phyloP scores from a whole-genome alignment of 768 basidiomycete genomes.

The Naganishia vishniacii region DNA sequence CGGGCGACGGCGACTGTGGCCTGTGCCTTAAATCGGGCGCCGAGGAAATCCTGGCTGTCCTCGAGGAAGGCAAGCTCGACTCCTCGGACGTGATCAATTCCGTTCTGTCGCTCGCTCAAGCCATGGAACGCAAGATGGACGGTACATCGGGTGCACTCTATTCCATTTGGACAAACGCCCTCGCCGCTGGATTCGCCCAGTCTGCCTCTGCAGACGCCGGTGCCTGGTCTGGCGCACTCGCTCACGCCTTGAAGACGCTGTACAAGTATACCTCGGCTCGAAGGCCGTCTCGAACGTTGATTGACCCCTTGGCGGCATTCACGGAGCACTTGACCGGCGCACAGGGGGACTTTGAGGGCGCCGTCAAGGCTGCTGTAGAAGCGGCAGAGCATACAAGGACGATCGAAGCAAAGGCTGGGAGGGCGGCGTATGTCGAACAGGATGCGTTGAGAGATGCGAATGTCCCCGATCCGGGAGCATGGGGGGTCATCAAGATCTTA shows the following conservation, averaged over 20 bases:
- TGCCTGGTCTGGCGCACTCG: constrained; percentile 61
- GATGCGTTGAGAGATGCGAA: constrained; percentile 56
- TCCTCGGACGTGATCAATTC: constrained; percentile 61
- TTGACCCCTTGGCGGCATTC: constrained; percentile 85
- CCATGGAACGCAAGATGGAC: constrained; percentile 79
- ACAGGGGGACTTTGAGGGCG: constrained; percentile 51
- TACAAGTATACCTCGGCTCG: constrained; percentile 55
- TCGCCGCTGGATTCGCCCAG: constrained; percentile 70
- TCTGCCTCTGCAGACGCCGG: constrained; percentile 47
- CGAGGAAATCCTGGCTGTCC: constrained; percentile 56
- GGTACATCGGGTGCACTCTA: constrained; percentile 87
- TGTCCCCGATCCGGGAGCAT: constrained; percentile 83
- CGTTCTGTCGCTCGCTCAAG: constrained; percentile 64
- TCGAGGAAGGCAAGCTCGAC: constrained; percentile 57
- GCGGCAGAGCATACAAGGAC: constrained; percentile 72
- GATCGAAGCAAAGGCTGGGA: constrained; percentile 75
- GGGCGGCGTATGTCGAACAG: constrained; percentile 71
- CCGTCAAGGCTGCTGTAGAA: constrained; percentile 59
- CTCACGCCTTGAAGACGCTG: constrained; percentile 42
- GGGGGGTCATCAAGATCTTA: constrained; percentile 62
- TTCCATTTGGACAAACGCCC: constrained; percentile 58
- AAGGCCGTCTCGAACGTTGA: constrained; percentile 79
- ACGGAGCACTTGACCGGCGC: constrained; percentile 53
- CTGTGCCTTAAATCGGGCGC: constrained; percentile 63
- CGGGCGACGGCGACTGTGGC: constrained; percentile 78